A percentile compares a stretch with the other conserved stretches of the same genome.
These are phyloP conservation scores for Endocladia muricata DNA, from an alignment of 31 red algal genomes.

Conservation along the genomic window DNA sequence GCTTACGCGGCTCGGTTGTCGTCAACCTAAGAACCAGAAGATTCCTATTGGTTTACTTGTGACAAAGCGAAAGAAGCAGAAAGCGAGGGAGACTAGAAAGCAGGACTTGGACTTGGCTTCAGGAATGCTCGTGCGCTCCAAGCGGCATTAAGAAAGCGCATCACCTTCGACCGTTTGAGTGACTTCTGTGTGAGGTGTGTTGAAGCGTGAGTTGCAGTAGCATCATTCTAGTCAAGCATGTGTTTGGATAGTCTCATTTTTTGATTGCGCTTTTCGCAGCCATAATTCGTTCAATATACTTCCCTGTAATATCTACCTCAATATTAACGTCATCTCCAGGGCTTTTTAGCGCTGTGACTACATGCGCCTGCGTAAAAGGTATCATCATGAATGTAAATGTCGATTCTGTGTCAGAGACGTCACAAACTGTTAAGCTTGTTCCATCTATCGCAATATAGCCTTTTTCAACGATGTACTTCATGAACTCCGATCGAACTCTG, in stretches of 20 bases:
- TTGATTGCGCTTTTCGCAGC: not conserved
- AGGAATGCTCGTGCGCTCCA: constrained; percentile 59
- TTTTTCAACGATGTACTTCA: constrained; percentile 95
- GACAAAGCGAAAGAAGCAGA: constrained; percentile 32
- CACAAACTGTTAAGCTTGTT: constrained; percentile 89
- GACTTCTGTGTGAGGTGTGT: not conserved
- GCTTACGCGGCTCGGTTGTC: constrained; percentile 43
- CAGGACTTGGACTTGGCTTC: constrained; percentile 50
- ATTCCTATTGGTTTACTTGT: constrained; percentile 45
- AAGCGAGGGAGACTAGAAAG: constrained; percentile 14
- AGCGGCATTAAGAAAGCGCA: not conserved
- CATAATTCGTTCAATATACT: constrained; percentile 84
- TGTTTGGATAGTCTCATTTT: constrained; percentile 2
- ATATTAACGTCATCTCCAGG: constrained; percentile 86
- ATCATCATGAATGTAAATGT: constrained; percentile 95
- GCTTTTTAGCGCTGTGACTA: constrained; percentile 56
- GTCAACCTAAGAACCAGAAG: constrained; percentile 35
- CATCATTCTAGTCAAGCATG: no score
- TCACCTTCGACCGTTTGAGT: not conserved
- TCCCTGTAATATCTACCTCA: constrained; percentile 97
- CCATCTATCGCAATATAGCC: constrained; percentile 97
- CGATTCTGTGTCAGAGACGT: constrained; percentile 56
- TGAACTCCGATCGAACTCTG: constrained; percentile 39
- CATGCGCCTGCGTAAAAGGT: constrained; percentile 79
- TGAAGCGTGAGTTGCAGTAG: no score